Evolutionary conservation across 2,329 filamentous ascomycete species (phyloP), one percentile per base, ranked within the genome.

Genomic region (Apiospora marii): DNA sequence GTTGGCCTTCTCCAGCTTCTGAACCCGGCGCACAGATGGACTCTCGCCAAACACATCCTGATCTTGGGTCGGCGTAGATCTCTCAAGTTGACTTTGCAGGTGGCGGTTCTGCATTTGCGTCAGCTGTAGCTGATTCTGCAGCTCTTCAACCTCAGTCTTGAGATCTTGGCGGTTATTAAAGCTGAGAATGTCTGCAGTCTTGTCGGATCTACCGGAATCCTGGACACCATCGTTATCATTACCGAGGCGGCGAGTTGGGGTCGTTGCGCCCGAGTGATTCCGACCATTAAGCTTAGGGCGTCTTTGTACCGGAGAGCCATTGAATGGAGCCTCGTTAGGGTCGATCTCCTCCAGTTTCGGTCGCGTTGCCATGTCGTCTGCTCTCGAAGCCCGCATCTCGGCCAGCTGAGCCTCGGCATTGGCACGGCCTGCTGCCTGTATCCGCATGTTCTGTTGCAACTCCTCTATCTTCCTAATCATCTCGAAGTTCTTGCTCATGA

Each of bases 31-130:
- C 68, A 93, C 81, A 1, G 94, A 96, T 0, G 94, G 94, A 76
- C 92, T 96, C 64, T 96, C 92, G 53, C 96, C 93, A 72, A 91
- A 85, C 43, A 78, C 80, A 81, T 86, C 90, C 48, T 84, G 82
- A 72, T 93, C 92, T 34, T 88, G 88, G 7, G 84, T 84, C 3
- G 92, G 90, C 0, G 90, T 91, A 13, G 85, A 85, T 67, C 93
- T 90, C 51, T 96, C 93, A 58, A 98, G 85, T 80, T 98, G 95
- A 79, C 91, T 95, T 80, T 98, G 94, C 7, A 98, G 89, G 79
- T 98, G 95, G 46, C 93, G 92, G 82, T 98, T 98, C 78, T 97
- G 94, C 94, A 98, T 98, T 82, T 98, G 93, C 5, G 93, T 92
- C 81, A 98, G 90, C 80, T 98, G 96, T 70, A 98, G 89, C 81